Percentiles rank a stretch among this genome's conserved stretches.
Evolutionary conservation across 2,329 filamentous ascomycete species (phyloP).

Genomic region (Botryotinia globosa): DNA sequence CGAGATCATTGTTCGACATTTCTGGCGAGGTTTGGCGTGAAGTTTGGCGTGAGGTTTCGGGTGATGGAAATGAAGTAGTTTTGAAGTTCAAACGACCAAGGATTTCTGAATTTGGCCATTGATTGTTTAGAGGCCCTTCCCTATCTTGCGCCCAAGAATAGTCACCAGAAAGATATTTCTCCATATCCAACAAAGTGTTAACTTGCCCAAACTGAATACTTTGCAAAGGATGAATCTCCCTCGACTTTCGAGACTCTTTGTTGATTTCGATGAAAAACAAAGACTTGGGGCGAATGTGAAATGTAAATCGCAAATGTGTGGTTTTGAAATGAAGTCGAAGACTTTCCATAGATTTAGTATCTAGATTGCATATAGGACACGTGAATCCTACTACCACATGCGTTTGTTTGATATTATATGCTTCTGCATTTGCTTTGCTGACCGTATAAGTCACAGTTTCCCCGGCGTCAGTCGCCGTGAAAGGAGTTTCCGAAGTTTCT

Average conservation of each 20-base stretch:
- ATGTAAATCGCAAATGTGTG: constrained; percentile 32
- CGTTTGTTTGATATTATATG: constrained; percentile 27
- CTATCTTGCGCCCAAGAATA: constrained; percentile 47
- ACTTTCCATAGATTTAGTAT: constrained; percentile 24
- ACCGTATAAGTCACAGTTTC: constrained; percentile 32
- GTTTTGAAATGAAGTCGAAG: constrained; percentile 32
- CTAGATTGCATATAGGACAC: constrained; percentile 33
- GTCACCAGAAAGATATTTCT: constrained; percentile 46
- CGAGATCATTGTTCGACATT: constrained; percentile 26
- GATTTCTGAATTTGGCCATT: constrained; percentile 24
- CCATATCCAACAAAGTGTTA: constrained; percentile 46
- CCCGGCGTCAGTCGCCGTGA: constrained; percentile 28
- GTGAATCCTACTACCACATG: constrained; percentile 27
- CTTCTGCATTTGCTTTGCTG: constrained; percentile 28
- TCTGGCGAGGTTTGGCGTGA: constrained; percentile 35
- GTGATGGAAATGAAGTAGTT: constrained; percentile 32
- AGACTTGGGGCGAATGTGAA: constrained; percentile 42
- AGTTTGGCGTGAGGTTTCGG: constrained; percentile 27
- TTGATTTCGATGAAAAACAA: constrained; percentile 40
- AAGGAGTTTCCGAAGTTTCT: constrained; percentile 29
- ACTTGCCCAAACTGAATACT: constrained; percentile 46
- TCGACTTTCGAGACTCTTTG: constrained; percentile 28
- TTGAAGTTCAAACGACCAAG: constrained; percentile 23
- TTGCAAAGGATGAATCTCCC: constrained; percentile 38
- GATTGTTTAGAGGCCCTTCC: constrained; percentile 42